Percentiles rank a stretch among this genome's conserved stretches.
Conservation (phyloP, 257 asterid genomes). For the Penstemon barbatus region DNA sequence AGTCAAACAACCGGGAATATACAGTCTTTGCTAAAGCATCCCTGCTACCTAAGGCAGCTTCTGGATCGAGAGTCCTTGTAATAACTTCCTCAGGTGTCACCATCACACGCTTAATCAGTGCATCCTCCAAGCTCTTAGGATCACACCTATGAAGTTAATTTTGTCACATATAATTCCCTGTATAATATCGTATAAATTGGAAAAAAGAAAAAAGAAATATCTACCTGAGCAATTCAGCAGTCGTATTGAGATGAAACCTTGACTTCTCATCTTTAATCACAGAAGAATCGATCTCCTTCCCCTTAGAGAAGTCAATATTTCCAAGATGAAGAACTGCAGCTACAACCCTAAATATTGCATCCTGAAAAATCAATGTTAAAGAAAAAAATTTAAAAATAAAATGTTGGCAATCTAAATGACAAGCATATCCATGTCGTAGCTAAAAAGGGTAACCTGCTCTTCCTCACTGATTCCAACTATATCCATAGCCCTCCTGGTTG, state of each 20-base stretch:
- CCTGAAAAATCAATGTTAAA: slow-evolving; percentile 47
- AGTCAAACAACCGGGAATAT: slow-evolving; percentile 87
- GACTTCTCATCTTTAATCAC: slow-evolving; percentile 90
- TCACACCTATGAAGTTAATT: slow-evolving; percentile 67
- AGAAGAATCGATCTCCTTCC: slow-evolving; percentile 93
- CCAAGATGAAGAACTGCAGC: slow-evolving; percentile 98
- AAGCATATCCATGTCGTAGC: slow-evolving; percentile 14
- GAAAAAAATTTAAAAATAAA: slow-evolving; percentile 18
- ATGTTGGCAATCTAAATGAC: slow-evolving; percentile 18
- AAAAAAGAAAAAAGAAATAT: slow-evolving; percentile 28
- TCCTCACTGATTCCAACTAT: slow-evolving; percentile 95
- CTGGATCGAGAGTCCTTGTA: slow-evolving; percentile 94
- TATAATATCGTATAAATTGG: slow-evolving; percentile 13
- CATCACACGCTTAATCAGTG: slow-evolving; percentile 94
- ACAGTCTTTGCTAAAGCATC: slow-evolving; percentile 92
- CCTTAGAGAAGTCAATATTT: slow-evolving; percentile 90
- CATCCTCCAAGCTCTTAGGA: slow-evolving; percentile 94
- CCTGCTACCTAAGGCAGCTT: slow-evolving; percentile 90
- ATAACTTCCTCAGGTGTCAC: slow-evolving; percentile 96
- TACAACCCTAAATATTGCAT: slow-evolving; percentile 88
- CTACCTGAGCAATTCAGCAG: slow-evolving; percentile 87
- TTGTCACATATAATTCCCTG: slow-evolving; percentile 19
- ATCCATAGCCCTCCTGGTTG: slow-evolving; percentile 99
- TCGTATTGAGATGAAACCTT: slow-evolving; percentile 79
- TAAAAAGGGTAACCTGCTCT: slow-evolving; percentile 70